These are phyloP conservation scores for Geotrichum candidum DNA, from an alignment of 1,139 yeast species.

Conservation along the genomic window DNA sequence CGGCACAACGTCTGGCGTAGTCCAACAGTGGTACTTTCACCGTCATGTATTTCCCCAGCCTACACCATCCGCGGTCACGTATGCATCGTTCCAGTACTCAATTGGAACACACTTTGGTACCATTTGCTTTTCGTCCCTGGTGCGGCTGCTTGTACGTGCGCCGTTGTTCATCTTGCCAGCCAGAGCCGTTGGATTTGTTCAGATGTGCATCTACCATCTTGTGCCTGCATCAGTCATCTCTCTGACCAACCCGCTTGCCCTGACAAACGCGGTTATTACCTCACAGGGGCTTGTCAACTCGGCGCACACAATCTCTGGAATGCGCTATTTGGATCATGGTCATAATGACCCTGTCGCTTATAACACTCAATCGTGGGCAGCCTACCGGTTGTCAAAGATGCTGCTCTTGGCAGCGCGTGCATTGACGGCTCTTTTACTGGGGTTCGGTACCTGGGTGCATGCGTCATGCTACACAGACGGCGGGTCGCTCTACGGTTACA, in stretches of 20 bases:
- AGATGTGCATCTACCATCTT: constrained; percentile 27
- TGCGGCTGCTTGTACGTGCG: constrained; percentile 33
- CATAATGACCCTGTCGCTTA: constrained; percentile 15
- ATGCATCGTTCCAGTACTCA: constrained; percentile 29
- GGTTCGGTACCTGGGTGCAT: constrained; percentile 39
- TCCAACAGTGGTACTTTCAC: constrained; percentile 39
- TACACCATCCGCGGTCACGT: constrained; percentile 23
- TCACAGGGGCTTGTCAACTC: constrained; percentile 32
- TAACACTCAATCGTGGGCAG: constrained; percentile 25
- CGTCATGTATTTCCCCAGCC: constrained; percentile 29
- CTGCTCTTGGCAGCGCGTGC: constrained; percentile 37
- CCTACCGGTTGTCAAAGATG: constrained; percentile 38
- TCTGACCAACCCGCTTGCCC: constrained; percentile 36
- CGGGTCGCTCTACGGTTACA: constrained; percentile 38
- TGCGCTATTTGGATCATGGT: constrained; percentile 25
- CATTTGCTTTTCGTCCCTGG: constrained; percentile 35
- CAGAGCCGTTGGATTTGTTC: constrained; percentile 27
- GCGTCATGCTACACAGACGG: constrained; percentile 34
- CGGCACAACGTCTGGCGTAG: constrained; percentile 34
- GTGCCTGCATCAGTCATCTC: constrained; percentile 30
- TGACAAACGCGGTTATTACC: constrained; percentile 36
- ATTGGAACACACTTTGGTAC: constrained; percentile 37
- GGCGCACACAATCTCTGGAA: constrained; percentile 29
- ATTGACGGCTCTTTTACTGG: constrained; percentile 36
- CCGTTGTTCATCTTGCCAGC: constrained; percentile 37